A percentile compares a stretch with the other conserved stretches of the same genome.
These are phyloP conservation scores for Oenanthe sinensis DNA, from an alignment of 129 eudicot species.

Conservation along the genomic window DNA sequence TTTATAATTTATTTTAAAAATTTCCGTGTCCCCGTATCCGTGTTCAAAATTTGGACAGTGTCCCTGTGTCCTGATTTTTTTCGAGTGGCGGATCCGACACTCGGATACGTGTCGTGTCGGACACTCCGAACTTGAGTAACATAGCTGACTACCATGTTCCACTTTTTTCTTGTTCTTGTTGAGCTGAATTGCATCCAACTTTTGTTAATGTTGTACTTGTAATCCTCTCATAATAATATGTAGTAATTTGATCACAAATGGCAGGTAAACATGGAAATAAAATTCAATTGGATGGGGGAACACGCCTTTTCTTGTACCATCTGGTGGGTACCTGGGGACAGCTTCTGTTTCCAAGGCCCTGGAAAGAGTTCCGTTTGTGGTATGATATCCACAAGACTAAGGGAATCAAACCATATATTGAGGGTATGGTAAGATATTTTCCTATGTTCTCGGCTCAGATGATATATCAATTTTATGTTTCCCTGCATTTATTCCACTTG, in stretches of 20 bases:
- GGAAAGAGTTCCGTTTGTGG: slow-evolving; percentile 98
- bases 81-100: too few species aligned
- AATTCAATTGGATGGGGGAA: slow-evolving; percentile 53
- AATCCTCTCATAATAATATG: neutral
- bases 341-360: slow-evolving; percentile 89
- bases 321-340: slow-evolving; percentile 99
- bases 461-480: neutral
- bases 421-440: slow-evolving; percentile 70
- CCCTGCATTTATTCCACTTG: neutral
- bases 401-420: slow-evolving; percentile 69
- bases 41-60: too few species aligned
- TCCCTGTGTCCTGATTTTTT: too few species aligned
- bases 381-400: slow-evolving; percentile 79
- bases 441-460: neutral
- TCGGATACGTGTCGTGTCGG: too few species aligned
- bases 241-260: slow-evolving; percentile 8
- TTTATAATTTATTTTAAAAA: too few species aligned
- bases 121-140: too few species aligned
- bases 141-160: too few species aligned
- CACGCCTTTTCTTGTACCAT: slow-evolving; percentile 77
- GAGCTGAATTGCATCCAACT: neutral
- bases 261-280: slow-evolving; percentile 96
- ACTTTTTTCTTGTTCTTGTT: neutral
- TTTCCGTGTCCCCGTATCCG: too few species aligned
- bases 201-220: neutral